phyloP scores from a whole-genome alignment of 768 basidiomycete genomes.

The Mycena galericulata region DNA sequence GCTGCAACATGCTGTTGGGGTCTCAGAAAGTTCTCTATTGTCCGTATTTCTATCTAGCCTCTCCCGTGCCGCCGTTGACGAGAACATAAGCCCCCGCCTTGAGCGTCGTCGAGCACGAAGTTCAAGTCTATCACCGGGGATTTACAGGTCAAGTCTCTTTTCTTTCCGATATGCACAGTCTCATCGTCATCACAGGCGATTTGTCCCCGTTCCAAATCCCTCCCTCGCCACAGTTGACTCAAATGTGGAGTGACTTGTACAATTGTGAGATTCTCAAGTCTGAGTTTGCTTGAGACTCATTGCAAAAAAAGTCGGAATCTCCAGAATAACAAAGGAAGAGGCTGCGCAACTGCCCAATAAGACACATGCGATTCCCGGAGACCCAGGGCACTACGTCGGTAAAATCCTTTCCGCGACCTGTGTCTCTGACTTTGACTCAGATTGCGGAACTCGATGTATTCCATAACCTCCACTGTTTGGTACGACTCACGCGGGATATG shows the following conservation, averaged over 20 bases:
- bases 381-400: too few relatives aligned
- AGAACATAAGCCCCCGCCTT: constrained; percentile 19
- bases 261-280: constrained; percentile 2
- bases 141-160: background rate
- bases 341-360: constrained; percentile 33
- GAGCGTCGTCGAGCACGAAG: constrained; percentile 24
- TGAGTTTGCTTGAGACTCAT: background rate
- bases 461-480: constrained; percentile 28
- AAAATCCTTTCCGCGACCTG: too few relatives aligned
- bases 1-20: background rate
- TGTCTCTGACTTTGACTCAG: too few relatives aligned
- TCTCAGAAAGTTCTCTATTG: constrained; percentile 22
- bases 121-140: constrained; percentile 20
- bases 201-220: constrained; percentile 26
- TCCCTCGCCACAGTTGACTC: constrained; percentile 1
- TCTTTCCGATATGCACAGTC: background rate
- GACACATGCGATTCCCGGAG: constrained; percentile 29
- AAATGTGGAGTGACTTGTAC: constrained; percentile 27
- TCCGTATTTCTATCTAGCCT: background rate
- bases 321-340: constrained; percentile 21
- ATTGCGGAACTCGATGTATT: constrained; percentile 32
- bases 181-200: background rate
- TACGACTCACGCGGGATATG: background rate
- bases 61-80: background rate
- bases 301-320: background rate